Evolutionary conservation across 139 green algal genomes (phyloP), one percentile per base, ranked within the genome.

Genomic region (Nannochloris sp.): DNA sequence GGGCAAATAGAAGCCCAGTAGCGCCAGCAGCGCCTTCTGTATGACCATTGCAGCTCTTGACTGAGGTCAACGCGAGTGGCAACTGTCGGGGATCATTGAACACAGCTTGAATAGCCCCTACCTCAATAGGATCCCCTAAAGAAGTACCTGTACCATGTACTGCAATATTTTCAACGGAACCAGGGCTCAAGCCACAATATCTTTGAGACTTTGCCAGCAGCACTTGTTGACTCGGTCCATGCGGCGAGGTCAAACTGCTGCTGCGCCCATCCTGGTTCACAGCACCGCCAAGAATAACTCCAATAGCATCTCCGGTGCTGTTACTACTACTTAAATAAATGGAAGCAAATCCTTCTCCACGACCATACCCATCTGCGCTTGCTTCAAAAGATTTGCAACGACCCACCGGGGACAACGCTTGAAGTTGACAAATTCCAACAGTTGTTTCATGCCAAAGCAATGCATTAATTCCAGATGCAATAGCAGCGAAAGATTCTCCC

Each of bases 221-320:
- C 1, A 69, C 66, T 23, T 78, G 65, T 64, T 95, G 89, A 9
- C 70, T 75, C 0, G 85, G 87, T 1, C 88, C 87, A 56, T 91
- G 80, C 1, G 88, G 86, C 2, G 89, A 87, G 6, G 89, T 96
- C 15, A 96, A 70, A 29, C 78, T 78, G 53, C 73, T 88, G 38
- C 82, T 90, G 27, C 89, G 78, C 4, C 90, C 90, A 59, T 96
- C 90, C 73, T 95, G 86, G 68, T 96, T 96, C 10, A 97, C 86
- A 2, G 86, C 73, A 27, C 19, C 24, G n/a, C 23, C 61, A 10
- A 15, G 38, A 9, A 59, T 19, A 1, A 29, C 9, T 25, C 30
- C 59, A n/a, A 65, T 47, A 27, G 36, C 27, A 61, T 13, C 24
- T 13, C 5, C 25, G 6, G 10, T 13, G 38, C 23, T 61, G 23